Conservation (phyloP, 441 rosid genomes). For the Kokia cookei region DNA sequence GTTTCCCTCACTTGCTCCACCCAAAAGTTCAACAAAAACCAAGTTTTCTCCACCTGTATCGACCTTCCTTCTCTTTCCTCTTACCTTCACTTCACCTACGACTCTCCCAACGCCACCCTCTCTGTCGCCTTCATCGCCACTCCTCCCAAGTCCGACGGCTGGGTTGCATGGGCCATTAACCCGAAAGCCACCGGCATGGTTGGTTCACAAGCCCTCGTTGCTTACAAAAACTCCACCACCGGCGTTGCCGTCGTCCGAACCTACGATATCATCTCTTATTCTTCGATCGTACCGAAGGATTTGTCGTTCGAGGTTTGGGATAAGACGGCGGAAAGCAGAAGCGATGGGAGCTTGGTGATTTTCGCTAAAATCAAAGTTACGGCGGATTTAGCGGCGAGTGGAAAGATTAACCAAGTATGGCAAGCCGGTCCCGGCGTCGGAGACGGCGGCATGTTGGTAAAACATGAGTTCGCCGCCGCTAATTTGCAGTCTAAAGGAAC, state of each 20-base stretch:
- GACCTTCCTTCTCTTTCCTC: constrained; percentile 48
- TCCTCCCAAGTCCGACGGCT: constrained; percentile 31
- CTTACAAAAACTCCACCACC: constrained; percentile 17
- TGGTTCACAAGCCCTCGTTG: constrained; percentile 49
- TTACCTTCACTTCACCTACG: constrained; percentile 49
- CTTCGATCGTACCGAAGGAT: constrained; percentile 15
- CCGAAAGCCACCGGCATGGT: constrained; percentile 43
- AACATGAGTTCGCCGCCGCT: constrained; percentile 23
- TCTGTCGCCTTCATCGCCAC: constrained; percentile 44
- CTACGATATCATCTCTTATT: constrained; percentile 21
- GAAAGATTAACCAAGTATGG: constrained; percentile 56
- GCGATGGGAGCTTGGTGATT: constrained; percentile 27
- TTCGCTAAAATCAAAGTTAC: constrained; percentile 46
- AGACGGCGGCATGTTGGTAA: constrained; percentile 16
- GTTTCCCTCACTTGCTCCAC: constrained; percentile 40
- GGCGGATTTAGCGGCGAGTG: constrained; percentile 29
- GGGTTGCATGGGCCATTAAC: constrained; percentile 64
- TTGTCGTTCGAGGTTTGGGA: constrained; percentile 46
- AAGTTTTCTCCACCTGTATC: constrained; percentile 30
- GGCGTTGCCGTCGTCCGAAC: constrained; percentile 32
- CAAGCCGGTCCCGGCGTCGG: constrained; percentile 36
- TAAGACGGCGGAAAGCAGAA: constrained; percentile 25
- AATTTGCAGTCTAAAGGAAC: constrained; percentile 30
- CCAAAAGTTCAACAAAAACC: constrained; percentile 24
- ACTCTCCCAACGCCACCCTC: constrained; percentile 41